Conservation (phyloP, 2,329 filamentous ascomycete species). For the Trichophyton equinum region DNA sequence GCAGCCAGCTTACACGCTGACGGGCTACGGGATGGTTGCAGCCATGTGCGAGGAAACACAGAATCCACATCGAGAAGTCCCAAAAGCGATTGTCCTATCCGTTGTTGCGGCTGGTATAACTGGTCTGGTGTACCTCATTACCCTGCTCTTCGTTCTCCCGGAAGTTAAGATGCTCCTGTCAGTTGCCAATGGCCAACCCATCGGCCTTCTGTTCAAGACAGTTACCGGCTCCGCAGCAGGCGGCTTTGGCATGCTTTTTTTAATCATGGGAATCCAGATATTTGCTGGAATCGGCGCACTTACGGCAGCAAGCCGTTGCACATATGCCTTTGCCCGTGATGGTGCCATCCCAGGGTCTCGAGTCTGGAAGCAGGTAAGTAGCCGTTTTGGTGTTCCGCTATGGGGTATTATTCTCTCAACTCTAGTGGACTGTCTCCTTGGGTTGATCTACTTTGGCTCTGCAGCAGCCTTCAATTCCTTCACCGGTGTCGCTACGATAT, state of each 20-base stretch:
- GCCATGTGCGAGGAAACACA: constrained; percentile 63
- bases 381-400: constrained; percentile 55
- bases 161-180: constrained; percentile 50
- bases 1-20: constrained; percentile 43
- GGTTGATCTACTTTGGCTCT: constrained; percentile 68
- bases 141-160: constrained; percentile 63
- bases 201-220: constrained; percentile 62
- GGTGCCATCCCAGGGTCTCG: constrained; percentile 59
- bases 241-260: constrained; percentile 62
- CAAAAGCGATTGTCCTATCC: constrained; percentile 57
- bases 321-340: constrained; percentile 63
- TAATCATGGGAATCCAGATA: constrained; percentile 63
- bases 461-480: constrained; percentile 67
- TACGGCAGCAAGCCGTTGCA: constrained; percentile 61
- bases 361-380: constrained; percentile 55
- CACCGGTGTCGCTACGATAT: constrained; percentile 69
- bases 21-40: constrained; percentile 57
- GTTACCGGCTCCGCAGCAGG: constrained; percentile 60
- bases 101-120: constrained; percentile 55
- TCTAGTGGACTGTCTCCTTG: constrained; percentile 55
- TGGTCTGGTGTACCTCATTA: constrained; percentile 55
- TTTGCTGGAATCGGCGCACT: constrained; percentile 65
- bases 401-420: constrained; percentile 58
- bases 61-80: constrained; percentile 54
- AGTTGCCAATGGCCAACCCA: constrained; percentile 61